These are phyloP conservation scores for Boletus semigastroideus DNA, from an alignment of 1,284 basidiomycete genomes.

Conservation along the genomic window DNA sequence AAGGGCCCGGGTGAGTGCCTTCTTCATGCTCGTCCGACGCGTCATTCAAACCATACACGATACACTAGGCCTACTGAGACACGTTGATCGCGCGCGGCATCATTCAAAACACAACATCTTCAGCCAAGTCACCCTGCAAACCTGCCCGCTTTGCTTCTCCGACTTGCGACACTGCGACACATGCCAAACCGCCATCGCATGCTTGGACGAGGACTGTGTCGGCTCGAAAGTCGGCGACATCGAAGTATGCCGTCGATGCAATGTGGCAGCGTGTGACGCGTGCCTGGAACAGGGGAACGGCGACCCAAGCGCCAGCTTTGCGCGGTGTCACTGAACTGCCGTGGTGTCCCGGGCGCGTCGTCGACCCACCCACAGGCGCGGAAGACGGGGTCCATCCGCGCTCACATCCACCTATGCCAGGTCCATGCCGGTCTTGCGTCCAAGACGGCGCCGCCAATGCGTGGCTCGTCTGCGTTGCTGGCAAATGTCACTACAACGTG, in stretches of 20 bases:
- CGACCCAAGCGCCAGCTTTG: neutral
- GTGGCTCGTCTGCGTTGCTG: too few species aligned
- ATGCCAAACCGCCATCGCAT: neutral
- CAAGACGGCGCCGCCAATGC: too few species aligned
- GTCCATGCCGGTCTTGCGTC: too few species aligned
- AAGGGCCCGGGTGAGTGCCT: too few species aligned
- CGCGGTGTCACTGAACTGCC: neutral
- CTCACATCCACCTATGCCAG: too few species aligned
- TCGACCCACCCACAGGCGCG: neutral
- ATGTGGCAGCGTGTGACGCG: neutral
- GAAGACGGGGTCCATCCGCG: too few species aligned
- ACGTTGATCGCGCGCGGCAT: neutral
- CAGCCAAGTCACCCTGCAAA: neutral
- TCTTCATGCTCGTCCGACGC: too few species aligned
- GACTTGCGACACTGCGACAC: neutral
- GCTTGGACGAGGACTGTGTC: neutral
- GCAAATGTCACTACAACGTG: neutral
- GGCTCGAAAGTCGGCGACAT: neutral
- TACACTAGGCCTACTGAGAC: too few species aligned
- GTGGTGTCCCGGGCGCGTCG: neutral
- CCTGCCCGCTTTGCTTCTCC: constrained; percentile 1
- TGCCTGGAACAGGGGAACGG: neutral
- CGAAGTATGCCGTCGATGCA: neutral
- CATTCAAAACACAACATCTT: neutral
- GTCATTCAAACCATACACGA: too few species aligned